These are phyloP conservation scores for Aspergillus mulundensis DNA, from an alignment of 495 filamentous ascomycete genomes.

Conservation along the genomic window DNA sequence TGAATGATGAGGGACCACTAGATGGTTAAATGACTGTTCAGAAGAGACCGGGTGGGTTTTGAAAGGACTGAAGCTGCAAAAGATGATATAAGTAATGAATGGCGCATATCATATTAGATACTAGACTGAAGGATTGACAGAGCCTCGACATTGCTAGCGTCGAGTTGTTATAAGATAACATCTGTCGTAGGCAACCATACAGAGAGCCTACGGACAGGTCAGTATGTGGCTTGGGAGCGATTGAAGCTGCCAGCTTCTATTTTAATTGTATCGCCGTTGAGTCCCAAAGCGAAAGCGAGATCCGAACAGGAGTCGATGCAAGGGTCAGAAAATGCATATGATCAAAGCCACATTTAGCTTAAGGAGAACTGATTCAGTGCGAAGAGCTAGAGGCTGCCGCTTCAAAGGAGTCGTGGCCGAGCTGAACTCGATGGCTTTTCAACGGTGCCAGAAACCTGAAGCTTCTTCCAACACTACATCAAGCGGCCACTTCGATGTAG, in stretches of 20 bases:
- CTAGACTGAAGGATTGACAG: background rate
- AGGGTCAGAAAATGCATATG: slow-evolving; percentile 21
- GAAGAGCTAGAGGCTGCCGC: no score
- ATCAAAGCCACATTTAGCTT: slow-evolving; percentile 10
- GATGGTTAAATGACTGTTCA: background rate
- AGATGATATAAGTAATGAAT: background rate
- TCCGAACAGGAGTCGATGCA: slow-evolving; percentile 21
- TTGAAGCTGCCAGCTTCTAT: slow-evolving; percentile 24
- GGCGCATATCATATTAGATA: background rate
- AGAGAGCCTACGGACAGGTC: no score
- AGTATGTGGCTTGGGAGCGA: background rate
- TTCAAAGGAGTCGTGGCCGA: background rate
- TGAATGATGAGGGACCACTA: background rate
- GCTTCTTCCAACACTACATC: background rate
- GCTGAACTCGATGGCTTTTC: no score
- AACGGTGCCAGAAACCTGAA: no score
- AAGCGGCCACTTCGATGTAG: background rate
- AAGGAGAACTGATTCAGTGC: no score
- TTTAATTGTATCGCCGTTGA: slow-evolving; percentile 13
- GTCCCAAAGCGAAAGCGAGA: slow-evolving; percentile 23
- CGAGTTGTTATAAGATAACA: no score
- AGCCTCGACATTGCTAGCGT: background rate
- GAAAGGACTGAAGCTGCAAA: background rate
- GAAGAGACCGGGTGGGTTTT: background rate
- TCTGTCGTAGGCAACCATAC: no score